These are phyloP conservation scores for grape (Vitis vinifera) DNA, from an alignment of 164 flowering plant species.

Conservation along the genomic window ASM3070453v1 NC_081808.1:19912501-19913000, in stretches of 20 bases:
- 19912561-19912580: too few species aligned
- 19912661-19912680: too few species aligned
- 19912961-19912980: background rate
- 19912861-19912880: constrained; percentile 99
- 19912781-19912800: constrained; percentile 80
- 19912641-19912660: too few species aligned
- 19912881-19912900: constrained; percentile 99
- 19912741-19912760: constrained; percentile 81
- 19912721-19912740: background rate
- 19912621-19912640: too few species aligned
- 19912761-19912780: constrained; percentile 96
- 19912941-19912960: background rate
- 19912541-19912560: background rate
- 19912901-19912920: constrained; percentile 38
- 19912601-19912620: too few species aligned
- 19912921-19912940: background rate
- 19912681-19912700: too few species aligned
- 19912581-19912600: too few species aligned
- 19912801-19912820: constrained; percentile 91
- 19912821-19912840: constrained; percentile 90
- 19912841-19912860: constrained; percentile 87
- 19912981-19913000: background rate
- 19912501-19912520: constrained; percentile 55
- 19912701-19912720: background rate
- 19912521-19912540: background rate